Base-by-base conservation (phyloP, 352 stramenopile genomes). In the Phytophthora foliorum region DNA sequence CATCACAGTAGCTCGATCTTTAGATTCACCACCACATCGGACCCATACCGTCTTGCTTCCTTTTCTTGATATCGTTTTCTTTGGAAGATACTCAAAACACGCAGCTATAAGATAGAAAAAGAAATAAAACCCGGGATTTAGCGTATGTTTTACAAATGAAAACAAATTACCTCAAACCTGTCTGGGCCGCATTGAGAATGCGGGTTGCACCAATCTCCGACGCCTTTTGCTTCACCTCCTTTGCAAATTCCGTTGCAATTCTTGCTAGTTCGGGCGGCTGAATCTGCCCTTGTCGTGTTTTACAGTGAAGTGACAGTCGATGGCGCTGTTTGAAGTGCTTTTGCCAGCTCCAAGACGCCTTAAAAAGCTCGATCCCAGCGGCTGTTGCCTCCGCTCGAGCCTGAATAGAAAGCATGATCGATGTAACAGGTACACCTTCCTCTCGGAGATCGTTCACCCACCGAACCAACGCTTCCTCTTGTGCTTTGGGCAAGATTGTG, bases 31-130 rank as follows among this genome's bases (percentile, higher is more conserved):
- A 14, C 46, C 57, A 21, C 57, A 57, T 44, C 44, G 44, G 6
- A 65, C 22, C 34, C 57, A 57, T 31, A 51, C 36, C 8, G 24
- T 65, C 31, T 51, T 65, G 17, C 22, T 65, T 14, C 46, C 57
- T 7, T 11, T 32, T 19, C 39, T 51, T 22, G 45, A 34, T 13
- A 57, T 24, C n/a, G 34, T 57, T 36, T 41, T 38, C 1, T 25
- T 57, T 22, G 45, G 57, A 5, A 52, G 14, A 51, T 65, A 65
- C 4, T 57, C 21, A 49, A 51, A 64, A 34, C 42, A 57, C 4
- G 48, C 57, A 31, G 44, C 21, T 64, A 42, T 8, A 49, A 48
- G 6, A 38, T 10, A 27, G 9, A n/a, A 16, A 32, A 1, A 32
- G 34, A 36, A 46, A 38, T 16, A 9, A 14, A 29, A 6, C 25